Evolutionary conservation across 352 stramenopile genomes (phyloP).

Genomic region (Peronospora destructor): DNA sequence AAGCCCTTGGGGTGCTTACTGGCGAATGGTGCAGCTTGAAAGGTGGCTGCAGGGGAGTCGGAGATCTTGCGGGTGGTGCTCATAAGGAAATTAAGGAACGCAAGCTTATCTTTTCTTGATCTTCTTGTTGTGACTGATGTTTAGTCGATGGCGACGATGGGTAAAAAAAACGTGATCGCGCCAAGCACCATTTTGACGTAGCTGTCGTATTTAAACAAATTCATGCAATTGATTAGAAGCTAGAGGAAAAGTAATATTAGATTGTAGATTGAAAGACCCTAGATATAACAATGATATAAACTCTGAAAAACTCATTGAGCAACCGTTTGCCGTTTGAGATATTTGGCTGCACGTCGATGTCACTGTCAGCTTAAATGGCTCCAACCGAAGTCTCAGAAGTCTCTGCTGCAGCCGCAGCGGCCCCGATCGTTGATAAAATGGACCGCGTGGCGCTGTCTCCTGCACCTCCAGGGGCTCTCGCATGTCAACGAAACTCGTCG

Average conservation of each 20-base stretch:
- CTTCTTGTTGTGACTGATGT: conserved; percentile 18
- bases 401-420: too few relatives aligned
- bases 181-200: conserved; percentile 28
- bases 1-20: conserved; percentile 77
- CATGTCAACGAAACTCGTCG: conserved; percentile 62
- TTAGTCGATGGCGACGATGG: too few relatives aligned
- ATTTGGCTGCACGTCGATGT: conserved; percentile 1
- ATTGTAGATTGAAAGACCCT: background rate
- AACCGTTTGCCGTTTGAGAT: conserved; percentile 1
- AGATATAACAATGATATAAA: background rate
- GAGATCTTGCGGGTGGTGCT: conserved; percentile 15
- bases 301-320: background rate
- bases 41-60: conserved; percentile 28
- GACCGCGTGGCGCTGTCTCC: conserved; percentile 7
- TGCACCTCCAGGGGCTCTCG: conserved; percentile 41
- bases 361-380: conserved; percentile 4
- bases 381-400: background rate
- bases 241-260: background rate
- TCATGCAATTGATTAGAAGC: background rate
- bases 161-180: conserved; percentile 17
- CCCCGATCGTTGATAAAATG: background rate
- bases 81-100: conserved; percentile 16
- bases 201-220: background rate
- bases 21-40: conserved; percentile 63
- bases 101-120: too few relatives aligned